These are phyloP conservation scores for Sicyos edulis DNA, from an alignment of 306 rosid genomes.

Conservation along the genomic window DNA sequence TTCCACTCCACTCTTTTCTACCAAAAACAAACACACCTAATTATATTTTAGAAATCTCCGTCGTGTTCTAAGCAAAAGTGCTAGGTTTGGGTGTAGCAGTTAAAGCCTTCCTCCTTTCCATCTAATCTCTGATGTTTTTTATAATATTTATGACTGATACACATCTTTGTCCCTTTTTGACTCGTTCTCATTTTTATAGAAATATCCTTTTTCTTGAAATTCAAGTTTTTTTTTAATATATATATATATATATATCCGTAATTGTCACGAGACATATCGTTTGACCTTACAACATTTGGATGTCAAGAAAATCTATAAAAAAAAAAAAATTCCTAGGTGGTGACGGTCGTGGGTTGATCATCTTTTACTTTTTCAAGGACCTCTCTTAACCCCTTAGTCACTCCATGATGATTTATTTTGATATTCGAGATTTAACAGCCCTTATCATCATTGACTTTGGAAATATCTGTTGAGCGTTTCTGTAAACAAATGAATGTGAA, in stretches of 20 bases:
- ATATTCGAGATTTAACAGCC: slow-evolving; percentile 1
- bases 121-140: not conserved
- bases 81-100: not conserved
- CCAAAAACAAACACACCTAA: no score
- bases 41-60: not conserved
- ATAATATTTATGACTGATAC: not conserved
- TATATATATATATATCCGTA: no score
- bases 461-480: not conserved
- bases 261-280: no score
- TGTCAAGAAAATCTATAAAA: no score
- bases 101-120: slow-evolving; percentile 5
- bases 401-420: no score
- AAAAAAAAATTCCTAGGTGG: no score
- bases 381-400: no score
- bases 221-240: no score
- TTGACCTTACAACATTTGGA: no score
- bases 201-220: not conserved
- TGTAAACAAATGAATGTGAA: not conserved
- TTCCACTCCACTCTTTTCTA: no score
- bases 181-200: not conserved
- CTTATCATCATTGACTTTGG: not conserved
- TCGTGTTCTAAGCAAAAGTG: slow-evolving; percentile 5
- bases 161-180: not conserved
- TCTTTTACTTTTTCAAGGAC: no score
- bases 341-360: no score